phyloP scores from a whole-genome alignment of 768 basidiomycete species.

The Rhodocollybia butyracea region DNA sequence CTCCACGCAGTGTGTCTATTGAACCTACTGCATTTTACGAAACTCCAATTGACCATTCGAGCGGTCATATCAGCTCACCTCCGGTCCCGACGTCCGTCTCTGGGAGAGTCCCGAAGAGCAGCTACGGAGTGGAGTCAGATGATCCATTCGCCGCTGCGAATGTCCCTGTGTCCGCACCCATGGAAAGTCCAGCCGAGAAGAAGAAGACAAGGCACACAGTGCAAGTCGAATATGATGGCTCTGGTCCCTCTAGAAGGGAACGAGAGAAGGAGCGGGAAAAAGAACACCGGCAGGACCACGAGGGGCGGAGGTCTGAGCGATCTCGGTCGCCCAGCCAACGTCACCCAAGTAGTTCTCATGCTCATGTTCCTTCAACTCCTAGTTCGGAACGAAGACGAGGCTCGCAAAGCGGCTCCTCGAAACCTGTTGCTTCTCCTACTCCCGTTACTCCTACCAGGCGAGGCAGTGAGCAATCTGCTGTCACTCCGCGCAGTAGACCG shows the following conservation, averaged over 20 bases:
- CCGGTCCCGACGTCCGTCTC: slow-evolving; percentile 5
- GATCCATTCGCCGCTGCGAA: slow-evolving; percentile 66
- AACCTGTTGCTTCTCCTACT: slow-evolving; percentile 30
- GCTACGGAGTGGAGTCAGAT: slow-evolving; percentile 47
- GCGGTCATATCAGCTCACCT: slow-evolving; percentile 28
- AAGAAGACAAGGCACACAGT: slow-evolving; percentile 74
- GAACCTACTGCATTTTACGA: slow-evolving; percentile 47
- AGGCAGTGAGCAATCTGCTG: neutral
- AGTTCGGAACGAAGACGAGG: slow-evolving; percentile 26
- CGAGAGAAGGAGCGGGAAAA: slow-evolving; percentile 14
- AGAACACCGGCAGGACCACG: slow-evolving; percentile 30
- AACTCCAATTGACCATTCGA: slow-evolving; percentile 17
- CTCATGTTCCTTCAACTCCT: neutral
- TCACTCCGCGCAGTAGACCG: slow-evolving; percentile 23
- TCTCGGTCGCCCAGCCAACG: slow-evolving; percentile 9
- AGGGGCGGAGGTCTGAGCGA: slow-evolving; percentile 16
- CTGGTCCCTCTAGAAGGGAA: slow-evolving; percentile 30
- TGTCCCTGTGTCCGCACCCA: slow-evolving; percentile 19
- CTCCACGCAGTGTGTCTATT: slow-evolving; percentile 53
- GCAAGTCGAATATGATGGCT: slow-evolving; percentile 85
- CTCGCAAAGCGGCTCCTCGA: slow-evolving; percentile 25
- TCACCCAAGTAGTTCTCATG: slow-evolving; percentile 1
- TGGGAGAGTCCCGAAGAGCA: slow-evolving; percentile 30
- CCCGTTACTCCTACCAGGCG: slow-evolving; percentile 6
- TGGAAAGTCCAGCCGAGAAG: slow-evolving; percentile 41